Evolutionary conservation across 1,284 basidiomycete genomes (phyloP), one percentile per base, ranked within the genome.

Genomic region (Xanthoconium separans): DNA sequence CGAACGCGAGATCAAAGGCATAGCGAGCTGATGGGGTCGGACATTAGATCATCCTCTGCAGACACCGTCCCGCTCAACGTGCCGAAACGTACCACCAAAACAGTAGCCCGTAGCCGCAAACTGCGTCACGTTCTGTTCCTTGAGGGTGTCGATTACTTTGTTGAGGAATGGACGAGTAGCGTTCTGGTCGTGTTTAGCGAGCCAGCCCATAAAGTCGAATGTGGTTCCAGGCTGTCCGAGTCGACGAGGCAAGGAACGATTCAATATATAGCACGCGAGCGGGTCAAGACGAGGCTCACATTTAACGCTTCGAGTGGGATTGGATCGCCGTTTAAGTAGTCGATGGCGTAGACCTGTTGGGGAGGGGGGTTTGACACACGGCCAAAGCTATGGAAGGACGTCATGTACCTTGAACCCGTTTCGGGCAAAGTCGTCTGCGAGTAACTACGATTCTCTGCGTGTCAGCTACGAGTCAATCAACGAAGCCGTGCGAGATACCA

Each of bases 341-440:
- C 81, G 31, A 76, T 71, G 11, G 75, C 54, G 53, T 78, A 70
- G 30, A 61, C 61, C 85, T 63, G 80, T 75, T 68, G 87, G 84
- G 0, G 80, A 78, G 16, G 10, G 43, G 8, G 13, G 45, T 27
- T 15, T 27, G 27, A 27, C 27, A 27, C 27, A 4, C 27, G 27
- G 15, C 12, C 6, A 37, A 13, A 7, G 12, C 13, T 16, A 29
- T 10, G n/a, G 29, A 43, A 11, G n/a, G 27, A 34, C 36, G 16
- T 27, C 34, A 39, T 65, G 27, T 55, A 82, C 81, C 69, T 83
- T 82, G 76, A 81, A 87, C 12, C 89, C 89, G 59, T 88, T 86
- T 30, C 74, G 75, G 15, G 89, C 88, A 70, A 85, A 91, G 64
- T 83, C 84, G 63, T 93, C 91, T 13, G 77, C 82, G 33, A 88